Percentiles rank a stretch among this genome's conserved stretches.
phyloP scores from a whole-genome alignment of 78 protist genomes.

The Fonticula alba region DNA sequence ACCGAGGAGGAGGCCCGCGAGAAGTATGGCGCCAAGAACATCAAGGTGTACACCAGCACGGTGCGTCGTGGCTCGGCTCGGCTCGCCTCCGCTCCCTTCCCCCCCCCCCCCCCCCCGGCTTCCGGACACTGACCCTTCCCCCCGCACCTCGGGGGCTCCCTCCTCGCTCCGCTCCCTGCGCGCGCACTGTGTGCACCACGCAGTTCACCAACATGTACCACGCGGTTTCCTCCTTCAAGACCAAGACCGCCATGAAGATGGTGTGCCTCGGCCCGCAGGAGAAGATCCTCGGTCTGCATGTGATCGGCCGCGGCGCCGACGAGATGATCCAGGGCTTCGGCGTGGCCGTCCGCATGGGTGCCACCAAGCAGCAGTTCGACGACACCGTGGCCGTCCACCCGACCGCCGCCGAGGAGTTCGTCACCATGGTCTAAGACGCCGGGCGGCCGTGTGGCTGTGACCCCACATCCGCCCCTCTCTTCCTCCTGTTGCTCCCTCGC shows the following conservation, averaged over 20 bases:
- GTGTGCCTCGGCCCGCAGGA: constrained; percentile 33
- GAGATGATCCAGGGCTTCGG: constrained; percentile 81
- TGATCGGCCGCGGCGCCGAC: constrained; percentile 62
- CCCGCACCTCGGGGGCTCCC: too few relatives aligned
- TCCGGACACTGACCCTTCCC: too few relatives aligned
- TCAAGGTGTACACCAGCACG: constrained; percentile 26
- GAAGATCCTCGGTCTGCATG: constrained; percentile 47
- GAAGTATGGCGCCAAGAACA: constrained; percentile 33
- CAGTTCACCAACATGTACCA: constrained; percentile 51
- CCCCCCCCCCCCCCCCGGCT: too few relatives aligned
- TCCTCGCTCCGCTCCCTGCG: too few relatives aligned
- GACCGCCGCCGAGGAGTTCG: constrained; percentile 58
- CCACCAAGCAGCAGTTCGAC: constrained; percentile 48
- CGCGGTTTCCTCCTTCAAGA: constrained; percentile 35
- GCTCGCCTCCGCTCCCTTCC: too few relatives aligned
- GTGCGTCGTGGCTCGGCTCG: too few relatives aligned
- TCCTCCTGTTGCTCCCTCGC: too few relatives aligned
- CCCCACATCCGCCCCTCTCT: too few relatives aligned
- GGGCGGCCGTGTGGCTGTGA: too few relatives aligned
- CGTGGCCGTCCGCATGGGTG: constrained; percentile 69
- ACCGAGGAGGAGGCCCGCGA: constrained; percentile 54
- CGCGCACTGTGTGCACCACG: too few relatives aligned
- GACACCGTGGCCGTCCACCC: constrained; percentile 70
- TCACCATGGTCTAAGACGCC: constrained; percentile 31
- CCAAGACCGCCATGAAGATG: constrained; percentile 63